Base-by-base conservation (phyloP, 768 basidiomycete genomes). In the Solioccasus polychromus region DNA sequence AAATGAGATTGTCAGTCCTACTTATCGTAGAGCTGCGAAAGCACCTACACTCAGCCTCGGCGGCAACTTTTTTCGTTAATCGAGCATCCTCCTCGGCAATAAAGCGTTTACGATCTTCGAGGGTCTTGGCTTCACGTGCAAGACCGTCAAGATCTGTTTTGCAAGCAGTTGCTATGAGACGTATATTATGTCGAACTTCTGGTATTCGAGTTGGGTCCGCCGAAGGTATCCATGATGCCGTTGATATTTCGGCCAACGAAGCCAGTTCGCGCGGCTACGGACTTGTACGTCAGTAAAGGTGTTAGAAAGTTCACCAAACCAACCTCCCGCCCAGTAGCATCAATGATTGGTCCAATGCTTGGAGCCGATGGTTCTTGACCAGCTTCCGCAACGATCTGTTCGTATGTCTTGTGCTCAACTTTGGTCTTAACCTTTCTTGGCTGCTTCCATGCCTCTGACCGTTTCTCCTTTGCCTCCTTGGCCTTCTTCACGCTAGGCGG, bases 151-250 rank as follows among this genome's bases (percentile, higher is more conserved):
- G 76, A 48, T 95, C 88, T 15, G 75, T 80, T 55, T 88, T 89
- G 57, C 92, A 85, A 2, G 82, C 75, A 37, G 92, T 89, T 2
- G 80, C 76, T 26, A 99, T 91, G 34, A 97, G 78, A 4, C 88
- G 82, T 22, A 99, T 69, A 63, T 98, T 99, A 63, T 99, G 94
- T 20, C 95, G 81, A n/a, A 99, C 81, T 72, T 99, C 96, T 0
- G 96, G 96, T 51, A 98, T 83, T 44, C 90, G 85, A 38, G 83
- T 90, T 6, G 85, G 77, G 55, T 99, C 95, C 12, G 82, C 80
- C 0, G 92, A 83, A 1, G 92, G 91, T 9, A 88, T 84, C 92
- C 93, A 96, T 3, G 80, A 80, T 48, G 76, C 85, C 54, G 76
- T 64, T 17, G 83, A 80, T 25, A 93, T 69, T 32, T 92, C 85